A percentile compares a stretch with the other conserved stretches of the same genome.
Conservation (phyloP, 75 land plant species). For the Pseudotsuga menziesii region DNA sequence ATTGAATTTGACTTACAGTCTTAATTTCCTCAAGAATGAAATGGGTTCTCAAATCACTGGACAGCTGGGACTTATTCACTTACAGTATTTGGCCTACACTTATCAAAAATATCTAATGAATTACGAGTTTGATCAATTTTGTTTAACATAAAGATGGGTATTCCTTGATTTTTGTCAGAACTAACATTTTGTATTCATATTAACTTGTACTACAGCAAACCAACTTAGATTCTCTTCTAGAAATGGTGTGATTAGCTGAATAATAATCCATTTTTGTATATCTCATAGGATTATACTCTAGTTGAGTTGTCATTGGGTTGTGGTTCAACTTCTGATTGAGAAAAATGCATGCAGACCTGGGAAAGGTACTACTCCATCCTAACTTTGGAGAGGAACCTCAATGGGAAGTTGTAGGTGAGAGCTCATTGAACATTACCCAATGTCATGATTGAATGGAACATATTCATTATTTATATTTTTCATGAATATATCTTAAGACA, state of each 20-base stretch:
- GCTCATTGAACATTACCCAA: not conserved
- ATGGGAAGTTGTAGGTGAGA: constrained; percentile 86
- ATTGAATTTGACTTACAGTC: not conserved
- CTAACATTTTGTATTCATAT: not conserved
- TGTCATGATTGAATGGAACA: not conserved
- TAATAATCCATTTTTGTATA: not conserved
- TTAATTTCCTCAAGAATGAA: not conserved
- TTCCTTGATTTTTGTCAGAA: not conserved
- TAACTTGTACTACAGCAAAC: not conserved
- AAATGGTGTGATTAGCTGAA: not conserved
- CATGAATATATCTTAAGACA: not conserved
- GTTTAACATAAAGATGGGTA: not conserved
- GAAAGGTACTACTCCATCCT: constrained; percentile 86
- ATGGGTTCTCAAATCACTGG: not conserved
- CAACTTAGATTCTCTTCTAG: not conserved
- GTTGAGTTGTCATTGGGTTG: not conserved
- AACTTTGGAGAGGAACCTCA: constrained; percentile 80
- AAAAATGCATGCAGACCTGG: constrained; percentile 65
- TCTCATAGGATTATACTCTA: not conserved
- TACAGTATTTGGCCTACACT: not conserved
- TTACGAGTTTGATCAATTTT: not conserved
- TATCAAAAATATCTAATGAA: not conserved
- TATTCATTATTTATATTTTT: not conserved
- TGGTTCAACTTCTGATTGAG: not conserved
- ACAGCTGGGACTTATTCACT: not conserved